These are phyloP conservation scores for Thinopyrum elongatum DNA, from an alignment of 176 grass and related monocot species.

Conservation along the genomic window DNA sequence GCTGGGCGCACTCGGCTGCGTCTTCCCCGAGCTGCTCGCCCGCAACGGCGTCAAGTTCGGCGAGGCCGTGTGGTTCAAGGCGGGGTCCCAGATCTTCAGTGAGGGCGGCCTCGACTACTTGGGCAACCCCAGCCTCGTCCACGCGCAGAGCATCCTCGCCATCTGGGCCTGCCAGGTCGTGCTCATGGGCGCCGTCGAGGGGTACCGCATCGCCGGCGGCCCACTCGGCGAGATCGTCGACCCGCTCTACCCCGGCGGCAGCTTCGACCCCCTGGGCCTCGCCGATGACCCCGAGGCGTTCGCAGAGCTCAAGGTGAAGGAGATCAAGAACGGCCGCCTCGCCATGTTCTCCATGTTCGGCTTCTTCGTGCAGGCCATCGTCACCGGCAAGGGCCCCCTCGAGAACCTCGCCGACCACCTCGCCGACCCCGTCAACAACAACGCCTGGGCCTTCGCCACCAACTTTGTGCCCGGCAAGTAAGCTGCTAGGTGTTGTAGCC, in stretches of 20 bases:
- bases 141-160: slow-evolving; percentile 89
- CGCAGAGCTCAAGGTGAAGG: slow-evolving; percentile 89
- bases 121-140: slow-evolving; percentile 80
- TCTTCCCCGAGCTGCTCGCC: slow-evolving; percentile 83
- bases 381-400: slow-evolving; percentile 83
- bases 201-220: slow-evolving; percentile 73
- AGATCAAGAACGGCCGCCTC: slow-evolving; percentile 82
- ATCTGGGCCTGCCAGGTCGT: slow-evolving; percentile 87
- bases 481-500: not conserved
- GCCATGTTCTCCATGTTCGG: slow-evolving; percentile 98
- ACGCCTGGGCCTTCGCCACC: slow-evolving; percentile 91
- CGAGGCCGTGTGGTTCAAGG: slow-evolving; percentile 97
- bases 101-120: slow-evolving; percentile 88
- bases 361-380: slow-evolving; percentile 90
- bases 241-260: slow-evolving; percentile 79
- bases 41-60: slow-evolving; percentile 88
- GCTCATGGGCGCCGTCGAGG: slow-evolving; percentile 92
- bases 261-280: slow-evolving; percentile 76
- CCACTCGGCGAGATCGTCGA: slow-evolving; percentile 83
- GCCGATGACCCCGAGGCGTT: slow-evolving; percentile 90
- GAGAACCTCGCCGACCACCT: slow-evolving; percentile 95
- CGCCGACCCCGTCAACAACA: slow-evolving; percentile 93
- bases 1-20: slow-evolving; percentile 80
- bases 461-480: slow-evolving; percentile 95
- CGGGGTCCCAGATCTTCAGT: slow-evolving; percentile 75